These are phyloP conservation scores for Amphicarpaea edgeworthii DNA, from an alignment of 306 rosid species.

Conservation along the genomic window DNA sequence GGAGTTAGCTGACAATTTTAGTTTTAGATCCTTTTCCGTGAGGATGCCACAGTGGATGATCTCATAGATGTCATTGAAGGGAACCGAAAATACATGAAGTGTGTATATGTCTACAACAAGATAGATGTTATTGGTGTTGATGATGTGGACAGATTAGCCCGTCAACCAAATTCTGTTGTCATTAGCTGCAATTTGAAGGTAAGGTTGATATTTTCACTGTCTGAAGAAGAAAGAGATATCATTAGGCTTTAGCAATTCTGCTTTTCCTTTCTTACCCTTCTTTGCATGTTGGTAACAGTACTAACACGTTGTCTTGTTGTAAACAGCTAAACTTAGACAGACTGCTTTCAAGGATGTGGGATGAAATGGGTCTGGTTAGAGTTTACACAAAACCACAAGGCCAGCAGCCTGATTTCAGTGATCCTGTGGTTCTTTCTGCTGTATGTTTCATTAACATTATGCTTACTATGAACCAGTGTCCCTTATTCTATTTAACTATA, in stretches of 20 bases:
- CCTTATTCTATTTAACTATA: slow-evolving; percentile 24
- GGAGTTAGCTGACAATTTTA: slow-evolving; percentile 34
- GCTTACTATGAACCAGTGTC: slow-evolving; percentile 18
- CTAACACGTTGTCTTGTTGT: slow-evolving; percentile 40
- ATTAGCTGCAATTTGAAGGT: slow-evolving; percentile 96
- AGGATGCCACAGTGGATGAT: slow-evolving; percentile 98
- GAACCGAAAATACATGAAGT: slow-evolving; percentile 98
- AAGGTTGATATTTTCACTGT: slow-evolving; percentile 45
- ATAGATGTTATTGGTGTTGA: slow-evolving; percentile 97
- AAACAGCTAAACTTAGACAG: slow-evolving; percentile 95
- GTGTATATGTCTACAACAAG: slow-evolving; percentile 97
- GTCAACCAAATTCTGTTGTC: slow-evolving; percentile 95
- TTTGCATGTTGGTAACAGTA: background rate
- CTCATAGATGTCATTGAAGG: slow-evolving; percentile 99
- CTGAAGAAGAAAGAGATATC: slow-evolving; percentile 22
- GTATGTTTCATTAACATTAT: slow-evolving; percentile 61
- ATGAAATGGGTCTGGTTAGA: slow-evolving; percentile 98
- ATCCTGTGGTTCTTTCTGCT: slow-evolving; percentile 94
- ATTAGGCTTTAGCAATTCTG: background rate
- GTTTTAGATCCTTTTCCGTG: slow-evolving; percentile 90
- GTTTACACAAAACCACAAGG: slow-evolving; percentile 99
- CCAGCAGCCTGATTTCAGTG: slow-evolving; percentile 96
- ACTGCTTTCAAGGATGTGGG: slow-evolving; percentile 97
- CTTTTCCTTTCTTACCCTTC: background rate
- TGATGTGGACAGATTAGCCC: slow-evolving; percentile 94